Conservation (phyloP, 2,329 filamentous ascomycete species). For the Phaeosphaeriaceae sp. region DNA sequence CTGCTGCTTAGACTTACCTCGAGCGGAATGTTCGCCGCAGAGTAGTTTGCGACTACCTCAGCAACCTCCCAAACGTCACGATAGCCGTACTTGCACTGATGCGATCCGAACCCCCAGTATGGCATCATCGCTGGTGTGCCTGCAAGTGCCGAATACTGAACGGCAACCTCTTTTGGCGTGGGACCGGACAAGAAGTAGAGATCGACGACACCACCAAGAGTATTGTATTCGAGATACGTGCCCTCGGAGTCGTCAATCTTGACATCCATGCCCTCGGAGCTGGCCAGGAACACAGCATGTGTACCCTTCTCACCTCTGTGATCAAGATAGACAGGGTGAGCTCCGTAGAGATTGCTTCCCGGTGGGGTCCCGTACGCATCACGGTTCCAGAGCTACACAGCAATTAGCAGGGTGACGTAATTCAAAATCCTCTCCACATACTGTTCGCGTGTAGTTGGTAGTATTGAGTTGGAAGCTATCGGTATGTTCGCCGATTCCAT, state of each 20-base stretch:
- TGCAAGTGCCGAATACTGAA: conserved; percentile 57
- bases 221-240: conserved; percentile 80
- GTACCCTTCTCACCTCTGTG: conserved; percentile 61
- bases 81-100: conserved; percentile 59
- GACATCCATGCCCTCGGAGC: conserved; percentile 68
- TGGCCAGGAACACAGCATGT: conserved; percentile 46
- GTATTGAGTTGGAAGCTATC: conserved; percentile 73
- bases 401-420: not conserved
- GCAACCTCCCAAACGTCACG: conserved; percentile 68
- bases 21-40: conserved; percentile 65
- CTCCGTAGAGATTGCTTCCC: conserved; percentile 73
- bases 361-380: conserved; percentile 68
- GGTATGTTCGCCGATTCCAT: conserved; percentile 79
- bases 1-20: conserved; percentile 26
- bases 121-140: conserved; percentile 57
- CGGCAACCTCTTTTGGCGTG: conserved; percentile 54
- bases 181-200: conserved; percentile 61
- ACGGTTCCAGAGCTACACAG: conserved; percentile 69
- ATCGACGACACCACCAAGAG: conserved; percentile 79
- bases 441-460: conserved; percentile 65
- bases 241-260: conserved; percentile 71
- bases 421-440: conserved; percentile 47
- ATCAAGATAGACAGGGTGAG: conserved; percentile 78
- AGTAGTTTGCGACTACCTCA: conserved; percentile 72
- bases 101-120: conserved; percentile 62